A percentile compares a stretch with the other conserved stretches of the same genome.
These are phyloP conservation scores for Solanum sejunctum DNA, from an alignment of 257 asterid genomes.

Conservation along the genomic window DNA sequence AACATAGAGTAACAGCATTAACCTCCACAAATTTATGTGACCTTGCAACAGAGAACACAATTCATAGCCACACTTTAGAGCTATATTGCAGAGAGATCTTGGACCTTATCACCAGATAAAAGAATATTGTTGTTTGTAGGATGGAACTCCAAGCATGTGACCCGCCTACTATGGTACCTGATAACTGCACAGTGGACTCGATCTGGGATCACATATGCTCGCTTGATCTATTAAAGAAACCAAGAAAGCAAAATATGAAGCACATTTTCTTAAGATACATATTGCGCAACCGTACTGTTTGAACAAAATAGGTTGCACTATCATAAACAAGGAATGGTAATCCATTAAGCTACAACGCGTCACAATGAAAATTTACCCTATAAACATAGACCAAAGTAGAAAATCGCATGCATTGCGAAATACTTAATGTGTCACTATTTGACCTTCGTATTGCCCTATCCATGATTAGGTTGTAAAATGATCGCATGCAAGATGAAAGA, in stretches of 20 bases:
- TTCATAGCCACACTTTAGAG: neutral
- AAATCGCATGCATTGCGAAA: neutral
- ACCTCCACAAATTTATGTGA: neutral
- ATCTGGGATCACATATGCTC: conserved; percentile 67
- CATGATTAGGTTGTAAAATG: neutral
- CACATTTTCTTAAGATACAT: neutral
- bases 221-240: conserved; percentile 52
- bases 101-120: conserved; percentile 92
- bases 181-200: conserved; percentile 78
- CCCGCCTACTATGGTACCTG: conserved; percentile 90
- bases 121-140: conserved; percentile 74
- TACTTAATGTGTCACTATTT: neutral
- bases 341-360: neutral
- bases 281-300: neutral
- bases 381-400: neutral
- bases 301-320: neutral
- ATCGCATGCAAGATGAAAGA: neutral
- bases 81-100: neutral
- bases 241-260: neutral
- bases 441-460: neutral
- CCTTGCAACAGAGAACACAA: neutral
- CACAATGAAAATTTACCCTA: neutral
- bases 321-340: neutral
- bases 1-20: conserved; percentile 1
- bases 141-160: conserved; percentile 94